A percentile compares a stretch with the other conserved stretches of the same genome.
phyloP scores from a whole-genome alignment of 495 filamentous ascomycete genomes.

The Lophiotrema nucula region DNA sequence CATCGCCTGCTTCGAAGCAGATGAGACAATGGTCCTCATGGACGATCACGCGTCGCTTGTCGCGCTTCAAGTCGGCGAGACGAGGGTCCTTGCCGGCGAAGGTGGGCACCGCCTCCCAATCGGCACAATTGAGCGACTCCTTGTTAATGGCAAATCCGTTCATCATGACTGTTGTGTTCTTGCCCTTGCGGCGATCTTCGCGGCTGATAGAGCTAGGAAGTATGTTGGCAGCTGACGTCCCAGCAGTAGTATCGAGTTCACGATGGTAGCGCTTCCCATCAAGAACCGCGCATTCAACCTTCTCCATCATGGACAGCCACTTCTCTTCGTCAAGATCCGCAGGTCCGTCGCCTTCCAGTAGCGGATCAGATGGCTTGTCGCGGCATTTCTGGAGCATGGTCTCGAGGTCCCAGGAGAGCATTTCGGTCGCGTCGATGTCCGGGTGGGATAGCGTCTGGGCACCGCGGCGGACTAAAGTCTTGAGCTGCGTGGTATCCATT shows the following conservation, averaged over 20 bases:
- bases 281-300: slow-evolving; percentile 60
- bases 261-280: slow-evolving; percentile 54
- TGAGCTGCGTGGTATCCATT: slow-evolving; percentile 53
- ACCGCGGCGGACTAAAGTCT: slow-evolving; percentile 57
- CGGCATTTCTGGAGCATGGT: slow-evolving; percentile 58
- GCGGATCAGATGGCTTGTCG: slow-evolving; percentile 50
- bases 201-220: slow-evolving; percentile 48
- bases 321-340: slow-evolving; percentile 53
- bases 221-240: slow-evolving; percentile 37
- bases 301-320: slow-evolving; percentile 60
- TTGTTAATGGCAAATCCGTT: slow-evolving; percentile 61
- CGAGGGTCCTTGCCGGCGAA: slow-evolving; percentile 55
- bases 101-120: slow-evolving; percentile 60
- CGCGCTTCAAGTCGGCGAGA: slow-evolving; percentile 47
- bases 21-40: slow-evolving; percentile 59
- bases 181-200: slow-evolving; percentile 53
- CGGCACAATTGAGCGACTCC: slow-evolving; percentile 53
- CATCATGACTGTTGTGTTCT: slow-evolving; percentile 60
- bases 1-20: slow-evolving; percentile 50
- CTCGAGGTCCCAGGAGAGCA: slow-evolving; percentile 59
- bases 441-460: slow-evolving; percentile 54
- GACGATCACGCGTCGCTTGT: slow-evolving; percentile 45
- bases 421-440: slow-evolving; percentile 55
- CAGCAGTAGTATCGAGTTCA: slow-evolving; percentile 32
- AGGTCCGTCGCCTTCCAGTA: slow-evolving; percentile 37